phyloP scores from a whole-genome alignment of 2,329 filamentous ascomycete species.

The Cercospora beticola region DNA sequence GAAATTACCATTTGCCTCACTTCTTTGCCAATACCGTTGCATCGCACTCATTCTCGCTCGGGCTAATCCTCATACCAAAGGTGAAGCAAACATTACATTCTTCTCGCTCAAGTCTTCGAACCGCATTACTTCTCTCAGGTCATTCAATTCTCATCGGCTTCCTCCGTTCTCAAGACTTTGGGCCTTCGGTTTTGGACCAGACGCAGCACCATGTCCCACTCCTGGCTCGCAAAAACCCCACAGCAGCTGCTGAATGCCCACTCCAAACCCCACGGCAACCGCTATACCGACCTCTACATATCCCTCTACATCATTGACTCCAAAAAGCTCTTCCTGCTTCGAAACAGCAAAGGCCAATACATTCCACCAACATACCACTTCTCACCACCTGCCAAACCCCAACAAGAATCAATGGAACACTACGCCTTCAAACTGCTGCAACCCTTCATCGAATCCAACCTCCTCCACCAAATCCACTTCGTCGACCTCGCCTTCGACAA shows the following conservation, averaged over 20 bases:
- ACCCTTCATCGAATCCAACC: neutral
- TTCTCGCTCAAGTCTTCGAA: neutral
- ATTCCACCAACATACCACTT: neutral
- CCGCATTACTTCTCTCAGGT: neutral
- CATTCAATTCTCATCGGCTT: neutral
- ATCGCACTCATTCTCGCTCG: neutral
- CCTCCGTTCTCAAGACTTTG: neutral
- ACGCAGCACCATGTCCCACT: neutral
- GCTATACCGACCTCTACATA: neutral
- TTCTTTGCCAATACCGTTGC: neutral
- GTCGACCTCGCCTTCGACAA: conserved; percentile 1
- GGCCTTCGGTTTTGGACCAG: neutral
- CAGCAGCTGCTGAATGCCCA: neutral
- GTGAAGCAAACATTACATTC: no score
- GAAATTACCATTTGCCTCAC: neutral
- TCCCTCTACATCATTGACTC: neutral
- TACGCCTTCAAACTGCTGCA: neutral
- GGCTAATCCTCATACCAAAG: no score
- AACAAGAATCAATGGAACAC: neutral
- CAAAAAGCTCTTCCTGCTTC: neutral
- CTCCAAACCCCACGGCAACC: neutral
- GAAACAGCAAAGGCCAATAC: neutral
- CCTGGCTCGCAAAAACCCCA: neutral
- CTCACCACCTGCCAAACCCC: neutral
- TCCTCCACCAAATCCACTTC: conserved; percentile 1